phyloP scores from a whole-genome alignment of 352 stramenopile species.

The Phytophthora hibernalis region DNA sequence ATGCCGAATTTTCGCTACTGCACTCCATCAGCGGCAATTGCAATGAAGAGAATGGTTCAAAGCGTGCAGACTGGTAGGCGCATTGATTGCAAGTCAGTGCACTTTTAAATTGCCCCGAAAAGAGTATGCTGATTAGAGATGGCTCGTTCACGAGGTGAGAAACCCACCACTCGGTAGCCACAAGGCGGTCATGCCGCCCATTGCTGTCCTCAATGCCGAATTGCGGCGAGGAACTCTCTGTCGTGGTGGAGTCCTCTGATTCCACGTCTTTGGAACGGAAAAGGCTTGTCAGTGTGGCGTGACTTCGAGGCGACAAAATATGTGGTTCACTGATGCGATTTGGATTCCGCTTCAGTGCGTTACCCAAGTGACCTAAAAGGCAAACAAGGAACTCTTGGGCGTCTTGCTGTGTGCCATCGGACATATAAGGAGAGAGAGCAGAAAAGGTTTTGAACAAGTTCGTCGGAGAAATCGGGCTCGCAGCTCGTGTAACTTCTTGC shows the following conservation, averaged over 20 bases:
- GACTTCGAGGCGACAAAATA: slow-evolving; percentile 43
- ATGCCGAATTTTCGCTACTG: background rate
- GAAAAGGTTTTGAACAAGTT: slow-evolving; percentile 81
- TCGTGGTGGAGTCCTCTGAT: background rate
- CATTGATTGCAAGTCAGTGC: slow-evolving; percentile 91
- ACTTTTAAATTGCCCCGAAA: slow-evolving; percentile 97
- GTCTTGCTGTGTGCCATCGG: slow-evolving; percentile 95
- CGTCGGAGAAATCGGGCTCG: slow-evolving; percentile 59
- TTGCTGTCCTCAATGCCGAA: slow-evolving; percentile 90
- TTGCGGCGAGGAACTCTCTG: background rate
- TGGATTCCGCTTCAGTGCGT: slow-evolving; percentile 89
- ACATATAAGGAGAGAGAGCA: slow-evolving; percentile 88
- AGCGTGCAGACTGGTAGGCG: slow-evolving; percentile 80
- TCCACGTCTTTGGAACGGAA: slow-evolving; percentile 17
- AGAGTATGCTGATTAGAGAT: slow-evolving; percentile 95
- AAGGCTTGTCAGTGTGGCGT: slow-evolving; percentile 31
- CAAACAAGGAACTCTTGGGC: slow-evolving; percentile 95
- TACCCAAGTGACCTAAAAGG: slow-evolving; percentile 93
- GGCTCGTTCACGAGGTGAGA: slow-evolving; percentile 95
- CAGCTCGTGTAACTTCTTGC: background rate
- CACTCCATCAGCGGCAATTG: slow-evolving; percentile 54
- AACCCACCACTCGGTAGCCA: slow-evolving; percentile 98
- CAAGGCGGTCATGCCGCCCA: slow-evolving; percentile 91
- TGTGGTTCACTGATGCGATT: slow-evolving; percentile 57
- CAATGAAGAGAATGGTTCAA: slow-evolving; percentile 90